phyloP scores from a whole-genome alignment of 306 rosid species.

The Castanea crenata region DNA sequence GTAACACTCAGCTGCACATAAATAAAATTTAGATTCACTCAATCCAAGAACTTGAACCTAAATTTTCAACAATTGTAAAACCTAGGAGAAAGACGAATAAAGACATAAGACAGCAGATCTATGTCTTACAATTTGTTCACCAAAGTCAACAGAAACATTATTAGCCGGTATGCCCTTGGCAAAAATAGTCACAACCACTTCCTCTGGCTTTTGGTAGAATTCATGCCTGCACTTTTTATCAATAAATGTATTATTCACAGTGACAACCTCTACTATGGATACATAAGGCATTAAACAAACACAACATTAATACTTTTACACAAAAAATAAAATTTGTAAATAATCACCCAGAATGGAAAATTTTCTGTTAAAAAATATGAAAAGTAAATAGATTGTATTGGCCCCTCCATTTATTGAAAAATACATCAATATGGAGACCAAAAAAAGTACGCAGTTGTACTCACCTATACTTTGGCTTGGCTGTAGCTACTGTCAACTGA shows the following conservation, averaged over 20 bases:
- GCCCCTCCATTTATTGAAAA: background rate
- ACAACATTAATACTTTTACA: background rate
- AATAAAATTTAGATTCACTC: constrained; percentile 2
- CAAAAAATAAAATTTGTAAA: background rate
- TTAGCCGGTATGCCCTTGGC: constrained; percentile 70
- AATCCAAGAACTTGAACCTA: background rate
- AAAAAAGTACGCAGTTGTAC: constrained; percentile 8
- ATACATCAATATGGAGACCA: background rate
- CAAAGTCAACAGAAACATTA: constrained; percentile 57
- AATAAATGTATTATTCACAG: constrained; percentile 6
- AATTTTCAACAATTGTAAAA: constrained; percentile 9
- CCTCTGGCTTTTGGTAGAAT: constrained; percentile 72
- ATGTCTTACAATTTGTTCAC: constrained; percentile 82
- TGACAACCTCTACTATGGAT: background rate
- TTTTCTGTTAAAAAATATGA: background rate
- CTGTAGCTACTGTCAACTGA: constrained; percentile 26
- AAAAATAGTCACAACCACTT: constrained; percentile 74
- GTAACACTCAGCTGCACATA: constrained; percentile 65
- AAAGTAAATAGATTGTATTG: background rate
- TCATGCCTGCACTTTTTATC: constrained; percentile 61
- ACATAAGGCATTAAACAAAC: background rate
- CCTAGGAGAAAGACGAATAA: background rate
- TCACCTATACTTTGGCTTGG: constrained; percentile 78
- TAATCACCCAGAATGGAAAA: background rate
- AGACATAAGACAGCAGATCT: constrained; percentile 1